Conservation (phyloP, 352 stramenopile species). For the Pythium chondricola region DNA sequence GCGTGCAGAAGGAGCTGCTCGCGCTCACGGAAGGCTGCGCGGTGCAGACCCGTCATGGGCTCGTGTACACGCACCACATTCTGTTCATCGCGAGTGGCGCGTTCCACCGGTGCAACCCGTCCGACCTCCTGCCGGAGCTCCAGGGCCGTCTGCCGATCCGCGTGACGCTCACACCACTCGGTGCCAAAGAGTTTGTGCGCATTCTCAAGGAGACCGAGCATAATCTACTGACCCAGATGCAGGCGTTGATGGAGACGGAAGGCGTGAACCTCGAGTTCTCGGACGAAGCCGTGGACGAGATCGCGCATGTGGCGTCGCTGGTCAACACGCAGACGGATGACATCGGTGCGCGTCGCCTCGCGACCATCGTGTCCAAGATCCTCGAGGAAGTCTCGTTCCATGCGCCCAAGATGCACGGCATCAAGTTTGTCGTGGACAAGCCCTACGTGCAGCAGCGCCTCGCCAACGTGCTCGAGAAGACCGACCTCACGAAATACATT, state of each 20-base stretch:
- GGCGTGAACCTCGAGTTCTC: constrained; percentile 93
- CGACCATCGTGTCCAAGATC: constrained; percentile 96
- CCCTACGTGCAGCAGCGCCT: constrained; percentile 91
- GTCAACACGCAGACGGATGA: constrained; percentile 97
- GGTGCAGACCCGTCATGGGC: constrained; percentile 88
- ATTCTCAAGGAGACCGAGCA: constrained; percentile 95
- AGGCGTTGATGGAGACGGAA: constrained; percentile 95
- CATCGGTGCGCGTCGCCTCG: constrained; percentile 96
- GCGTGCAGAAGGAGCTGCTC: constrained; percentile 98
- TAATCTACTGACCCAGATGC: constrained; percentile 96
- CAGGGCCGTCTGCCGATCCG: constrained; percentile 98
- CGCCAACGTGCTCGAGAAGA: constrained; percentile 90
- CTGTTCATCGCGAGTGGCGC: constrained; percentile 96
- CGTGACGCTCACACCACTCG: constrained; percentile 95
- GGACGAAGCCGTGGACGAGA: constrained; percentile 95
- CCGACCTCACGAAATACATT: constrained; percentile 97
- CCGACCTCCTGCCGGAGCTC: constrained; percentile 96
- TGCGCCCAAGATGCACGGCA: constrained; percentile 84
- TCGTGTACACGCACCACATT: constrained; percentile 99
- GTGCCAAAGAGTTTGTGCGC: constrained; percentile 96
- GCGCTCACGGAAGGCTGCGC: constrained; percentile 97
- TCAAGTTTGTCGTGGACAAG: constrained; percentile 88
- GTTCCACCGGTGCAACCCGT: constrained; percentile 97
- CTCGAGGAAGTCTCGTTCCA: constrained; percentile 98
- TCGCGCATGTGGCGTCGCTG: constrained; percentile 90